Evolutionary conservation across 345 rosid species (phyloP).

Genomic region (Melaleuca alternifolia): DNA sequence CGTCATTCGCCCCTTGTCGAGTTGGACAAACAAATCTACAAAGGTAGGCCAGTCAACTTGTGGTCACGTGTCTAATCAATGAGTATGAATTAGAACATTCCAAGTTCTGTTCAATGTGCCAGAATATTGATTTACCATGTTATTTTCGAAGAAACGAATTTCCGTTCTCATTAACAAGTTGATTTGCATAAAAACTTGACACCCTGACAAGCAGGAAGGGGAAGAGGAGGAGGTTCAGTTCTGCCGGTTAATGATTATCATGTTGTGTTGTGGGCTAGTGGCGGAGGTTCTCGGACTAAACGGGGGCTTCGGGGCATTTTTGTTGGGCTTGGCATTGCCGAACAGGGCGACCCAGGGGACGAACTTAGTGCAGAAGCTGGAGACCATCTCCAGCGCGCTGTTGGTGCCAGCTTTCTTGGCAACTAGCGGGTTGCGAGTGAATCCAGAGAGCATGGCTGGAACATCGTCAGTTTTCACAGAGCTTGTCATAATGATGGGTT

Average conservation of each 20-base stretch:
- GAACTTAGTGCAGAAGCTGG: constrained; percentile 23
- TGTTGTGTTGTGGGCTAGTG: not conserved
- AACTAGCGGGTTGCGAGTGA: constrained; percentile 10
- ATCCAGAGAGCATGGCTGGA: not conserved
- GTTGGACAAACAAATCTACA: not conserved
- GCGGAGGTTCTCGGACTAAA: constrained; percentile 10
- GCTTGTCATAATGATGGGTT: constrained; percentile 3
- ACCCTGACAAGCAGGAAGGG: not conserved
- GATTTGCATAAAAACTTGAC: not conserved
- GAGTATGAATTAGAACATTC: not conserved
- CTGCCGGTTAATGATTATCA: not conserved
- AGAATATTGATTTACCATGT: not conserved
- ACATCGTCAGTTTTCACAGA: not conserved
- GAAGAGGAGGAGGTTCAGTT: not conserved
- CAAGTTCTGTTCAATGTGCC: not conserved
- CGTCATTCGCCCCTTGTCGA: not conserved
- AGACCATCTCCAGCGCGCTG: constrained; percentile 8
- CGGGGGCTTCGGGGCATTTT: constrained; percentile 3
- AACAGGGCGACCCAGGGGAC: constrained; percentile 23
- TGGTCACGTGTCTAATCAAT: not conserved
- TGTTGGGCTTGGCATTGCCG: constrained; percentile 23
- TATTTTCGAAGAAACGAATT: not conserved
- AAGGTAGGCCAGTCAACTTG: not conserved
- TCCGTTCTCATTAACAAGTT: not conserved
- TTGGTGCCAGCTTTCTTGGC: constrained; percentile 18